Conservation (phyloP, 805 yeast species). For the Candida coleopterorum region DNA sequence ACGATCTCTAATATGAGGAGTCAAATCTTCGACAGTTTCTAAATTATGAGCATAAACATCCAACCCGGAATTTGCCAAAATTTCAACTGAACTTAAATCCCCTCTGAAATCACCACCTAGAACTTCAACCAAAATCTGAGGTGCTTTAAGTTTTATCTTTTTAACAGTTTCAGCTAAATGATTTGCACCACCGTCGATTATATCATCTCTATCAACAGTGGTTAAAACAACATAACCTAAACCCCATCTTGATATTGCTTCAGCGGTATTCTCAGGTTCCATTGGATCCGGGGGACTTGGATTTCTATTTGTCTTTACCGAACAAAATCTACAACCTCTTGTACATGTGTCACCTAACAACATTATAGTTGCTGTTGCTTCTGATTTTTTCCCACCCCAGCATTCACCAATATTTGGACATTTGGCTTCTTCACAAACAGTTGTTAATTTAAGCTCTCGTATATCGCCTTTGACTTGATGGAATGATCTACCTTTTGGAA, state of each 20-base stretch:
- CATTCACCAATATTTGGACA: conserved; percentile 99
- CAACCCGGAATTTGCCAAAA: conserved; percentile 78
- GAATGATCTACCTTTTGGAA: conserved; percentile 90
- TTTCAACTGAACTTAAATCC: conserved; percentile 70
- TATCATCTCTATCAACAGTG: conserved; percentile 95
- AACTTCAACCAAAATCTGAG: conserved; percentile 88
- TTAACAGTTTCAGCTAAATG: conserved; percentile 87
- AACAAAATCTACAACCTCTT: conserved; percentile 97
- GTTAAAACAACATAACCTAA: conserved; percentile 96
- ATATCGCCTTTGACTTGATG: conserved; percentile 80
- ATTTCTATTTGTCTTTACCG: conserved; percentile 85
- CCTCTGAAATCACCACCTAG: conserved; percentile 96
- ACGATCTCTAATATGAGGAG: conserved; percentile 94
- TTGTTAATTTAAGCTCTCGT: conserved; percentile 80
- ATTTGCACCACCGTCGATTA: conserved; percentile 86
- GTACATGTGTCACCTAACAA: conserved; percentile 98
- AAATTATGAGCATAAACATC: conserved; percentile 97
- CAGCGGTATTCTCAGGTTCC: conserved; percentile 98
- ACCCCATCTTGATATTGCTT: conserved; percentile 96
- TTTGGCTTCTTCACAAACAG: conserved; percentile 98
- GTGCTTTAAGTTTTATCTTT: conserved; percentile 81
- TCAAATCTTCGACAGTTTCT: conserved; percentile 92
- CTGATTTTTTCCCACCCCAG: conserved; percentile 96
- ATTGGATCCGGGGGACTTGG: conserved; percentile 90
- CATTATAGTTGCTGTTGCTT: conserved; percentile 98